Base-by-base conservation (phyloP, 2,329 filamentous ascomycete species). In the Penicillium sp. region DNA sequence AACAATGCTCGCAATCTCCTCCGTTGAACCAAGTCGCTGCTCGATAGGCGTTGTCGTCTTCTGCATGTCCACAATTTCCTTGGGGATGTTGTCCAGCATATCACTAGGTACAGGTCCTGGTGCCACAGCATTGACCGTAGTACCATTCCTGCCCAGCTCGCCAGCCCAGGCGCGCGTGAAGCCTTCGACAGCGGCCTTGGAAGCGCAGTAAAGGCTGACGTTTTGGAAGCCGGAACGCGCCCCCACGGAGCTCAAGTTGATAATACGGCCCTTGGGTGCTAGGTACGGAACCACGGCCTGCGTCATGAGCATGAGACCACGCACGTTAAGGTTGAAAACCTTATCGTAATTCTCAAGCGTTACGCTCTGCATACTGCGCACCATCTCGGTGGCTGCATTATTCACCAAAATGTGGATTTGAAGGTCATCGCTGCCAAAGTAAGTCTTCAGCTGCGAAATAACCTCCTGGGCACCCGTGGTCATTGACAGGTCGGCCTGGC, bases 291-390 rank as follows among this genome's bases (percentile, higher is more conserved):
- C 20, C 0, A 50, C 46, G 3, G 50, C 46, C 28, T 31, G 44
- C 8, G 40, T 44, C 42, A 55, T 46, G 43, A 44, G 40, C 3
- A 46, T 41, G 16, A 43, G 35, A 27, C 42, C 46, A 28, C 41
- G 43, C 16, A 55, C 50, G 42, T 55, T 55, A n/a, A 50, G 10
- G 33, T 52, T 28, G 18, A 53, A 47, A n/a, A 55, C 11, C 8
- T 35, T 33, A 25, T 30, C 16, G 27, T 45, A 46, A 10, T 47
- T 25, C 3, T 46, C 31, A 11, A 35, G 16, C 5, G 22, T 13
- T 22, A 35, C 22, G 5, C 38, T 44, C 18, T 35, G 22, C 8
- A 41, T 13, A 33, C 2, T 33, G 31, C 20, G 4, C 44, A 46
- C 6, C 18, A 9, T n/a, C 31, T 45, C 35, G 28, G 31, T 30